These are phyloP conservation scores for Wickerhamomyces sp. DNA, from an alignment of 1,139 yeast genomes.

Conservation along the genomic window DNA sequence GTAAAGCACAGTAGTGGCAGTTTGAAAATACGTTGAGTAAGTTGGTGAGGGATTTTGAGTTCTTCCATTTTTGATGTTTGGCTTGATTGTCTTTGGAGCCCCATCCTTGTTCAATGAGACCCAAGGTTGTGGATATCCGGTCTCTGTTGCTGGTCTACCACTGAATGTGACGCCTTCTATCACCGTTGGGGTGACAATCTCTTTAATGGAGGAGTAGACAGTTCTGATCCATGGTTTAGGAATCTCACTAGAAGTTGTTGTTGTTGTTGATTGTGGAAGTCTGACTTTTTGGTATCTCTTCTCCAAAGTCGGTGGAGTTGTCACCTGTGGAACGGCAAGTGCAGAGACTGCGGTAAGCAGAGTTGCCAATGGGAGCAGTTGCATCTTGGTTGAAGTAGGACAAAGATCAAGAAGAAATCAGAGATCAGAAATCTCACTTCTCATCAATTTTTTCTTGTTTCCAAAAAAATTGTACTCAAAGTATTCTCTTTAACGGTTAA, in stretches of 20 bases:
- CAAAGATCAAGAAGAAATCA: too few relatives aligned
- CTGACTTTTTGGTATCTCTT: slow-evolving; percentile 21
- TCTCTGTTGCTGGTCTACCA: slow-evolving; percentile 58
- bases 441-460: too few relatives aligned
- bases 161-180: slow-evolving; percentile 77
- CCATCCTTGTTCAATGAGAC: slow-evolving; percentile 72
- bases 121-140: slow-evolving; percentile 78
- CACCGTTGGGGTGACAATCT: slow-evolving; percentile 75
- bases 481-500: too few relatives aligned
- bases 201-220: slow-evolving; percentile 47
- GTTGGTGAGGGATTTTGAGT: slow-evolving; percentile 65
- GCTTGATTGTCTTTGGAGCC: slow-evolving; percentile 71
- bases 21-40: slow-evolving; percentile 72
- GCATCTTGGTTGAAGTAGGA: too few relatives aligned
- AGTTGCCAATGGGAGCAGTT: too few relatives aligned
- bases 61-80: slow-evolving; percentile 66
- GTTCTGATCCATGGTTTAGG: slow-evolving; percentile 76
- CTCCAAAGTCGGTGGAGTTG: slow-evolving; percentile 11
- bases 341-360: background rate
- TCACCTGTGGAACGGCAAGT: background rate
- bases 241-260: slow-evolving; percentile 28
- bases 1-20: slow-evolving; percentile 54
- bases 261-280: slow-evolving; percentile 21
- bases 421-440: too few relatives aligned
- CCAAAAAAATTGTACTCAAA: too few relatives aligned